These are phyloP conservation scores for Penicillium sp. DNA, from an alignment of 2,329 filamentous ascomycete genomes.

Conservation along the genomic window DNA sequence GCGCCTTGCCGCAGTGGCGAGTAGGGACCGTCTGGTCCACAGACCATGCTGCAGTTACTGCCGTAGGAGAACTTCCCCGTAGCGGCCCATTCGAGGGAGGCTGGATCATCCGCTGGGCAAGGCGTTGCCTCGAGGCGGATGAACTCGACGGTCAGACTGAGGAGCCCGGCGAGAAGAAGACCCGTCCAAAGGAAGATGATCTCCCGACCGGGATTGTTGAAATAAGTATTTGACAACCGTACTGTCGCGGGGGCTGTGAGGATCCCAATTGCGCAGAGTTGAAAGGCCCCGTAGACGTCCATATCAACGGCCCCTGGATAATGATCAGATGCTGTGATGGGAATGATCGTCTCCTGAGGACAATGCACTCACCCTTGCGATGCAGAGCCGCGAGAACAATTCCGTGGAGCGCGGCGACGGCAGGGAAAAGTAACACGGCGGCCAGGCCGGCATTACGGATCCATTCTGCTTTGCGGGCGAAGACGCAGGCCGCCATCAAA, in stretches of 20 bases:
- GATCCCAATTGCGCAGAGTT: constrained; percentile 64
- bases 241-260: constrained; percentile 63
- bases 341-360: neutral
- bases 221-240: constrained; percentile 61
- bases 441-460: constrained; percentile 62
- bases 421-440: constrained; percentile 61
- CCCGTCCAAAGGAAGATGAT: constrained; percentile 66
- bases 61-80: constrained; percentile 25
- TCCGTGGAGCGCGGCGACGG: constrained; percentile 62
- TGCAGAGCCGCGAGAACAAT: constrained; percentile 61
- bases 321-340: constrained; percentile 5
- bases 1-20: constrained; percentile 57
- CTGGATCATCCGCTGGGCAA: constrained; percentile 46
- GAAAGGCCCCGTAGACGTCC: constrained; percentile 67
- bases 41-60: constrained; percentile 13
- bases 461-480: constrained; percentile 62
- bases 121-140: constrained; percentile 50
- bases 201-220: constrained; percentile 61
- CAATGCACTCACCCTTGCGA: constrained; percentile 50
- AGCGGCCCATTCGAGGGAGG: constrained; percentile 36
- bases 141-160: constrained; percentile 63
- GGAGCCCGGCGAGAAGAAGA: constrained; percentile 55
- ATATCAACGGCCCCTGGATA: constrained; percentile 60
- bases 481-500: constrained; percentile 60
- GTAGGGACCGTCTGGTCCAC: constrained; percentile 35